phyloP scores from a whole-genome alignment of 2,329 filamentous ascomycete species.

The Ophiostoma novo-ulmi region DNA sequence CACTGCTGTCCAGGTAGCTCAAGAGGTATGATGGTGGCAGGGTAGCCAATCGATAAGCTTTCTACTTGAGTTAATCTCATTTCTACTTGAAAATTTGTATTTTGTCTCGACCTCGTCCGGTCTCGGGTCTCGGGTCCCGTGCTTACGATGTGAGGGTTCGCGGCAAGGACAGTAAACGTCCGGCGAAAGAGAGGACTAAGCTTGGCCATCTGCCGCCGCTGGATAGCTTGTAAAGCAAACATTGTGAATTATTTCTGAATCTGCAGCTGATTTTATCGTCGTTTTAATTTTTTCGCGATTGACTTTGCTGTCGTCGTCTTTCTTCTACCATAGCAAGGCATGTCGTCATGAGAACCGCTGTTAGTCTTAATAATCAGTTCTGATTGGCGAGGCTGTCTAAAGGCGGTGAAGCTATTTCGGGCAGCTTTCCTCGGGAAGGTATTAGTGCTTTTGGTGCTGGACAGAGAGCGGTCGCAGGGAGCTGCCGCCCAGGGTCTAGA shows the following conservation, averaged over 20 bases:
- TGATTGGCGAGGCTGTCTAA: slow-evolving; percentile 10
- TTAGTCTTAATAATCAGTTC: neutral
- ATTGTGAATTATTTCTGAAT: neutral
- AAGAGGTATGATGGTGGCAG: slow-evolving; percentile 49
- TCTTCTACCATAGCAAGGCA: slow-evolving; percentile 7
- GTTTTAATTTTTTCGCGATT: neutral
- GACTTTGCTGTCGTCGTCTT: neutral
- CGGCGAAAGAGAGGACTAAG: slow-evolving; percentile 30
- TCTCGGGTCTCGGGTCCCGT: neutral
- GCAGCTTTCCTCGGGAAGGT: neutral
- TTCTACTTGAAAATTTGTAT: no score
- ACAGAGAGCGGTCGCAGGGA: neutral
- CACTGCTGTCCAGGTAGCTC: slow-evolving; percentile 53
- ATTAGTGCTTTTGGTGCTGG: neutral
- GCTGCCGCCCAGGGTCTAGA: neutral
- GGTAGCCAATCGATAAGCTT: slow-evolving; percentile 50
- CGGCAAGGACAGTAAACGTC: slow-evolving; percentile 43
- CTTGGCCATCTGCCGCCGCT: slow-evolving; percentile 29
- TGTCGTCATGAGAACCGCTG: slow-evolving; percentile 22
- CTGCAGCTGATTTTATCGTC: neutral
- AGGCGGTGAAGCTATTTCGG: slow-evolving; percentile 22
- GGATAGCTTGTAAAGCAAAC: slow-evolving; percentile 29
- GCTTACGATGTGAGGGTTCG: slow-evolving; percentile 50
- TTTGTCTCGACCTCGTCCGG: neutral
- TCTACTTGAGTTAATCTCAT: slow-evolving; percentile 38